A percentile compares a stretch with the other conserved stretches of the same genome.
Conservation (phyloP, 1,284 basidiomycete genomes). For the Sanghuangporus sanghuang region DNA sequence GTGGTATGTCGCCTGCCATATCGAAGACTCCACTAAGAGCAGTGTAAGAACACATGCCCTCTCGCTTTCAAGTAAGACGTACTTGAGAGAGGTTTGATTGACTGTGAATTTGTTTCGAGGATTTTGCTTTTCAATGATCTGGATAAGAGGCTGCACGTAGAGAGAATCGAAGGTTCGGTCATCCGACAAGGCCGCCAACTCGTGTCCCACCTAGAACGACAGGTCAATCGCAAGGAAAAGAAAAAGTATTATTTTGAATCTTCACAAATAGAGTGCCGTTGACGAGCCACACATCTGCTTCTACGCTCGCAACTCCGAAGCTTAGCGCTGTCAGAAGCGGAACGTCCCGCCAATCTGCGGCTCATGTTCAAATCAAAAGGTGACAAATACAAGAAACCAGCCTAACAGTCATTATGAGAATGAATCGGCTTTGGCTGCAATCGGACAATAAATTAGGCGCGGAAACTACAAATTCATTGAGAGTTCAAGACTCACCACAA, state of each 20-base stretch:
- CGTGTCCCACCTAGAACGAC: constrained; percentile 44
- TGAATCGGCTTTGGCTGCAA: constrained; percentile 41
- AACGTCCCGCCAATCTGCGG: constrained; percentile 48
- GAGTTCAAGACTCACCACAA: constrained; percentile 26
- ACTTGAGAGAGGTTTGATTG: constrained; percentile 39
- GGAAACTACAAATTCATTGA: neutral
- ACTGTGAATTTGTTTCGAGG: constrained; percentile 37
- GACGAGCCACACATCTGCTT: constrained; percentile 49
- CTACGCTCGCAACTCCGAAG: constrained; percentile 47
- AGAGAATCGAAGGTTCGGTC: constrained; percentile 36
- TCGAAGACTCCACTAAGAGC: constrained; percentile 41
- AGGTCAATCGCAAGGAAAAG: neutral
- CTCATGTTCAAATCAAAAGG: neutral
- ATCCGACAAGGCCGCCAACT: constrained; percentile 31
- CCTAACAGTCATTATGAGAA: constrained; percentile 52
- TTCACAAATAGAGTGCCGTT: constrained; percentile 42
- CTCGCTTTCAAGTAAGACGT: constrained; percentile 13
- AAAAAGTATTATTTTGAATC: neutral
- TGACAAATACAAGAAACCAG: neutral
- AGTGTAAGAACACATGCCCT: neutral
- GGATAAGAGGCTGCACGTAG: constrained; percentile 43
- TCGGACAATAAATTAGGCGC: neutral
- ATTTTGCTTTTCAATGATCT: constrained; percentile 40
- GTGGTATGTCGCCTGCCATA: constrained; percentile 33
- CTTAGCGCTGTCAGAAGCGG: constrained; percentile 45